Conservation (phyloP, 2,329 filamentous ascomycete species). For the Fusarium vanettenii region DNA sequence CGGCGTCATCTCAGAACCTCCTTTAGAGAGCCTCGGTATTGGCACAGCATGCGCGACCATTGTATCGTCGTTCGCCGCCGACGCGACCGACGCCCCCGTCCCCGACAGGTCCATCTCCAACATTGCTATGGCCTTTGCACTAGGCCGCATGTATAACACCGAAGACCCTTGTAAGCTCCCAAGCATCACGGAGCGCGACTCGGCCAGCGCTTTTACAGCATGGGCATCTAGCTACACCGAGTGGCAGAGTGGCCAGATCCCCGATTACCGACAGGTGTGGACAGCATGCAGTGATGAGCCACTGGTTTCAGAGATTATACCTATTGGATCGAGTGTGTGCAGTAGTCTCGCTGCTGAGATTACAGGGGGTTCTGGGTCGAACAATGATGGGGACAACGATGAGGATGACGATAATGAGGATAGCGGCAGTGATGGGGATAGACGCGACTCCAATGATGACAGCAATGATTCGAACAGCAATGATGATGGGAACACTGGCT, state of each 20-base stretch:
- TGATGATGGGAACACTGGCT: neutral
- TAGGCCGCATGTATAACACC: neutral
- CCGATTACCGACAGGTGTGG: neutral
- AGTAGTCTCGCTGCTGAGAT: conserved; percentile 12
- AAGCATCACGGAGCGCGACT: neutral
- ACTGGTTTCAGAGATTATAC: neutral
- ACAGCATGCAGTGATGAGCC: conserved; percentile 5
- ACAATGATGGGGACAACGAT: neutral
- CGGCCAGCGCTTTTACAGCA: neutral
- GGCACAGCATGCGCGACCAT: neutral
- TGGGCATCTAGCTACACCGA: neutral
- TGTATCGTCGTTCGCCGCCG: neutral
- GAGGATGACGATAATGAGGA: neutral
- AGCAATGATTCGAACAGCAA: neutral
- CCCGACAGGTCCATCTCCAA: neutral
- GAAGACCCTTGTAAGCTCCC: neutral
- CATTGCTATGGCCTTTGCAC: neutral
- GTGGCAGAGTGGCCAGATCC: neutral
- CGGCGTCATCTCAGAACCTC: neutral
- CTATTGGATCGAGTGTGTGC: neutral
- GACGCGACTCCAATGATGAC: neutral
- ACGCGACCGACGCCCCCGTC: neutral
- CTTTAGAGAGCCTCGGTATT: neutral
- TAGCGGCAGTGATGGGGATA: neutral
- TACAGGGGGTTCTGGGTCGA: neutral